These are phyloP conservation scores for Hibiscus mutabilis DNA, from an alignment of 345 rosid species.

Conservation along the genomic window DNA sequence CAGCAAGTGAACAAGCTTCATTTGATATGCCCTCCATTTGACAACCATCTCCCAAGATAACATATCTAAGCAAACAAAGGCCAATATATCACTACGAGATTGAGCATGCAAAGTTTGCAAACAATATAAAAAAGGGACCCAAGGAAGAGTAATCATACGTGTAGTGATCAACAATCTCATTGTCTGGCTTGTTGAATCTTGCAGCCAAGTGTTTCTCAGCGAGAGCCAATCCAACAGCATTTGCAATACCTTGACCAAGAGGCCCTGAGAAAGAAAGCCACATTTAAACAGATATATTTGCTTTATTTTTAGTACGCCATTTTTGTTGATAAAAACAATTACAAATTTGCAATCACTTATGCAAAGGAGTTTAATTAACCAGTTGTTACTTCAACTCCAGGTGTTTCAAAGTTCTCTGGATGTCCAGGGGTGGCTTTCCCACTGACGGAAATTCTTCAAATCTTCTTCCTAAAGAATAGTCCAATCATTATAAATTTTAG, in stretches of 20 bases:
- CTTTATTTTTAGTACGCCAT: not conserved
- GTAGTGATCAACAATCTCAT: conserved; percentile 70
- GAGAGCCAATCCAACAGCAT: conserved; percentile 88
- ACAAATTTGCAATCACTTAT: not conserved
- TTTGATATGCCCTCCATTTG: conserved; percentile 97
- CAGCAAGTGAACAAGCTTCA: conserved; percentile 91
- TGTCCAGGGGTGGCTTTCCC: conserved; percentile 99
- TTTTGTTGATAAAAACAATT: not conserved
- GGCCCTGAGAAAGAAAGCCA: conserved; percentile 41
- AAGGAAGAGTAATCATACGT: conserved; percentile 39
- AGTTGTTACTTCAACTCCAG: conserved; percentile 97
- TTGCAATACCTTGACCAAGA: conserved; percentile 80
- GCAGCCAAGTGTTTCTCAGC: conserved; percentile 87
- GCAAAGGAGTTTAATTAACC: conserved; percentile 48
- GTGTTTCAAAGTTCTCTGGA: conserved; percentile 99
- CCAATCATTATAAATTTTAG: not conserved
- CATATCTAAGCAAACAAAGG: conserved; percentile 42
- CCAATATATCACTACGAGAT: not conserved
- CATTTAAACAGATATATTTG: not conserved
- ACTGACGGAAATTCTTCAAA: conserved; percentile 81
- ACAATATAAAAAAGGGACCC: not conserved
- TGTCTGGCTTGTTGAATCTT: conserved; percentile 68
- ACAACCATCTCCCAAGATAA: conserved; percentile 88
- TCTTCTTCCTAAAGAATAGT: conserved; percentile 67
- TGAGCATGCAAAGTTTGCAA: not conserved